These are phyloP conservation scores for Fusarium sp. DNA, from an alignment of 2,329 filamentous ascomycete genomes.

Conservation along the genomic window DNA sequence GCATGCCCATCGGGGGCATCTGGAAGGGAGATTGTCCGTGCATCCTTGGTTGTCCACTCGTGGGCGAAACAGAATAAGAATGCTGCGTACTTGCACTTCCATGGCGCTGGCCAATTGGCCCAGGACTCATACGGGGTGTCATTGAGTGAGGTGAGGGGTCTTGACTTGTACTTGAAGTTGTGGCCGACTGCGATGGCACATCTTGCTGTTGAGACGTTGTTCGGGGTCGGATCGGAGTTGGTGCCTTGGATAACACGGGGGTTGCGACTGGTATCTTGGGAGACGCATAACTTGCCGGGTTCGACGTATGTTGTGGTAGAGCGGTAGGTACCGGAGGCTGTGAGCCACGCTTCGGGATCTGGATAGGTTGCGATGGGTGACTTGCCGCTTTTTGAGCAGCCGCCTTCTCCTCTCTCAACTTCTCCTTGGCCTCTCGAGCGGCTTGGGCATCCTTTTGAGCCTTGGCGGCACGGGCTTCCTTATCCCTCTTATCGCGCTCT, in stretches of 20 bases:
- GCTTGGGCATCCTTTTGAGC: slow-evolving; percentile 68
- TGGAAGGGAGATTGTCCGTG: slow-evolving; percentile 60
- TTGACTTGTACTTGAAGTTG: slow-evolving; percentile 61
- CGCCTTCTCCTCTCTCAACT: slow-evolving; percentile 74
- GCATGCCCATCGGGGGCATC: slow-evolving; percentile 66
- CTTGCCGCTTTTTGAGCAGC: slow-evolving; percentile 51
- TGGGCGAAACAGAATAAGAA: slow-evolving; percentile 67
- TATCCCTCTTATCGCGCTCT: slow-evolving; percentile 70
- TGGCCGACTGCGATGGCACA: slow-evolving; percentile 69
- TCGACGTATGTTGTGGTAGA: slow-evolving; percentile 69
- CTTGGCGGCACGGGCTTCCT: slow-evolving; percentile 65
- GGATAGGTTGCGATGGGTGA: slow-evolving; percentile 50
- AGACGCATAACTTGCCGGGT: slow-evolving; percentile 72
- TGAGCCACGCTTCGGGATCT: slow-evolving; percentile 53
- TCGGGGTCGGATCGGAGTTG: slow-evolving; percentile 80
- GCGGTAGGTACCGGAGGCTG: slow-evolving; percentile 59
- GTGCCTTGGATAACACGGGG: slow-evolving; percentile 83
- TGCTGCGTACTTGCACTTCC: slow-evolving; percentile 60
- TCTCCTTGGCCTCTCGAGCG: slow-evolving; percentile 62
- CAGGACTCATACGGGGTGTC: slow-evolving; percentile 74
- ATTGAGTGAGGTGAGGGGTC: slow-evolving; percentile 69
- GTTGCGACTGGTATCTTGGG: slow-evolving; percentile 84
- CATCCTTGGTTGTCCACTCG: slow-evolving; percentile 52
- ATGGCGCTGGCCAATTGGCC: slow-evolving; percentile 73
- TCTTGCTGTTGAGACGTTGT: slow-evolving; percentile 86